These are phyloP conservation scores for Penicillium sp. DNA, from an alignment of 2,329 filamentous ascomycete genomes.

Conservation along the genomic window DNA sequence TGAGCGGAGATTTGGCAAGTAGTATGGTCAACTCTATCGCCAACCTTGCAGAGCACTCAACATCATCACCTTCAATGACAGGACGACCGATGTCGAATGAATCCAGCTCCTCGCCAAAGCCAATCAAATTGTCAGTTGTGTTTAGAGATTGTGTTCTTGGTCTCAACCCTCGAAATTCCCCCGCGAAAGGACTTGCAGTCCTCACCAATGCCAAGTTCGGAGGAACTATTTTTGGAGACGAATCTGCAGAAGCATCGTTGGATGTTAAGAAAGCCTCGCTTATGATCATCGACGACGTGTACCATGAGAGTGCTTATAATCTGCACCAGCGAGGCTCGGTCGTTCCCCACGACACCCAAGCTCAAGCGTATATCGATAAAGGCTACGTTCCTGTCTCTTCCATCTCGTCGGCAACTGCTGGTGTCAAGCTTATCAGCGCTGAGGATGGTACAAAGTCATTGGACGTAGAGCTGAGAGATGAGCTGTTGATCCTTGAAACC, in stretches of 20 bases:
- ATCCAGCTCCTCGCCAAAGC: slow-evolving; percentile 45
- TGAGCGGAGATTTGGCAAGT: slow-evolving; percentile 69
- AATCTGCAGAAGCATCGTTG: slow-evolving; percentile 61
- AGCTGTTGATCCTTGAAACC: slow-evolving; percentile 85
- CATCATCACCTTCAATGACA: slow-evolving; percentile 5
- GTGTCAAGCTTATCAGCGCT: slow-evolving; percentile 58
- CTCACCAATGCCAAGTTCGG: slow-evolving; percentile 73
- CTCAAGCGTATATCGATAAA: slow-evolving; percentile 52
- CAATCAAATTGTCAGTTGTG: slow-evolving; percentile 56
- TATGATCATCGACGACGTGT: slow-evolving; percentile 74
- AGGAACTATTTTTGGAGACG: slow-evolving; percentile 64
- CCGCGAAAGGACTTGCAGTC: slow-evolving; percentile 74
- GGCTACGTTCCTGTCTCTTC: slow-evolving; percentile 87
- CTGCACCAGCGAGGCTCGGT: slow-evolving; percentile 26
- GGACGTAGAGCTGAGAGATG: slow-evolving; percentile 78
- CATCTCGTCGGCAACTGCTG: slow-evolving; percentile 74
- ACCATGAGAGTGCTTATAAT: slow-evolving; percentile 41
- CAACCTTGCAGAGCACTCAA: slow-evolving; percentile 60
- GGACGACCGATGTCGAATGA: slow-evolving; percentile 17
- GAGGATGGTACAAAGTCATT: slow-evolving; percentile 63
- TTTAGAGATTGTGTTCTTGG: slow-evolving; percentile 79
- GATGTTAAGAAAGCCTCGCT: slow-evolving; percentile 78
- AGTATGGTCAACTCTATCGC: slow-evolving; percentile 77
- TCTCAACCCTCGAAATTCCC: slow-evolving; percentile 72
- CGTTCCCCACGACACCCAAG: slow-evolving; percentile 42